Evolutionary conservation across 352 stramenopile species (phyloP), one percentile per base, ranked within the genome.

Genomic region (Blastocystis sp.): DNA sequence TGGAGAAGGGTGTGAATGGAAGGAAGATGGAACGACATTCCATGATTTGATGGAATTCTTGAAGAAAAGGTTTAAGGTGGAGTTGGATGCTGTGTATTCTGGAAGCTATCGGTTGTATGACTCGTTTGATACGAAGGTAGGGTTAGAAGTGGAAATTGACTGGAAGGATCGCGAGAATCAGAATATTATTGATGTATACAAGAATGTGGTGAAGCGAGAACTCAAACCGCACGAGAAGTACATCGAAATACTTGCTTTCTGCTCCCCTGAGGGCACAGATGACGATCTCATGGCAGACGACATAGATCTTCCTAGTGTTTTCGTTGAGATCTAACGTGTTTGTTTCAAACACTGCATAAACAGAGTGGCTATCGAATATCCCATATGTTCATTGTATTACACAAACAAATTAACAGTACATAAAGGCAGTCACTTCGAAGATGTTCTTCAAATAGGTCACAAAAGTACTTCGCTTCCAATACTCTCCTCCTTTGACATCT

Each of bases 31-130:
- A 4, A 63, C 16, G 8, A 66, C 39, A 3, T 81, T 81, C 26
- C 30, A 59, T 30, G 70, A 63, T 26, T 53, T 81, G 47, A 92
- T 98, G 90, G 91, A 94, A 43, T 94, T 97, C 88, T 98, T 98
- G 90, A 93, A 98, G 90, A 94, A 94, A 18, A 93, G 98, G 90
- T 98, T 98, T 91, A 96, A 98, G 43, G 93, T 97, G 47, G 96
- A 98, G 90, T 94, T 99, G 41, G 96, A 95, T 47, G 99, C 99
- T 96, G 93, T 99, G 37, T 98, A 94, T 75, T 97, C 98, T 90
- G 97, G 96, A 41, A 96, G 41, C 18, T 63, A 24, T 24, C 47
- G 47, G 45, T 37, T 81, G 70, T 81, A 81, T 34, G 95, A 54
- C 95, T 93, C 81, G 95, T 96, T 79, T 90, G 70, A 73, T 37